Conservation (phyloP, 2,329 filamentous ascomycete genomes). For the Penicillium sp. region DNA sequence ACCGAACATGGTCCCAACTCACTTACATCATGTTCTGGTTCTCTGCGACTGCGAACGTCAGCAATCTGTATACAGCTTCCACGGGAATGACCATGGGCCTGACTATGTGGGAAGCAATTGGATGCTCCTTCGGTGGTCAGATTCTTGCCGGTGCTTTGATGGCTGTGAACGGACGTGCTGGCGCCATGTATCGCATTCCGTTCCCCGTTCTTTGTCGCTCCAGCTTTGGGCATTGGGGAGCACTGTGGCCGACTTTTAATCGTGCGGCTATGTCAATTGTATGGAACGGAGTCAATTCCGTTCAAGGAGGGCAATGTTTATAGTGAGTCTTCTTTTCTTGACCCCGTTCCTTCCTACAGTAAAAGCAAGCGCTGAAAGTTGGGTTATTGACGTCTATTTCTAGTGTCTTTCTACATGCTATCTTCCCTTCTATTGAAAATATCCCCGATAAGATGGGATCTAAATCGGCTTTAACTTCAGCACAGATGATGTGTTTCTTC, state of each 20-base stretch:
- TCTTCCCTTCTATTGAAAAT: constrained; percentile 42
- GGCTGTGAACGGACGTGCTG: constrained; percentile 44
- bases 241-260: constrained; percentile 42
- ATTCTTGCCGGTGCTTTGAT: constrained; percentile 35
- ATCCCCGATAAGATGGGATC: constrained; percentile 42
- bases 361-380: neutral
- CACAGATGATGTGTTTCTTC: constrained; percentile 44
- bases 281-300: constrained; percentile 46
- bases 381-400: neutral
- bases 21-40: constrained; percentile 48
- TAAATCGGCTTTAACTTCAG: constrained; percentile 42
- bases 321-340: constrained; percentile 20
- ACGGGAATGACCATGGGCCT: constrained; percentile 45
- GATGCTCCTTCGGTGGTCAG: constrained; percentile 42
- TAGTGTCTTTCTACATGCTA: constrained; percentile 42
- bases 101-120: constrained; percentile 51
- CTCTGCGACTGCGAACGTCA: constrained; percentile 37
- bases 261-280: constrained; percentile 47
- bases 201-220: constrained; percentile 45
- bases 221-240: constrained; percentile 46
- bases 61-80: constrained; percentile 41
- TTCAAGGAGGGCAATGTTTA: constrained; percentile 39
- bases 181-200: constrained; percentile 45
- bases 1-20: constrained; percentile 43
- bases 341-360: neutral